Evolutionary conservation across 78 protist species (phyloP), one percentile per base, ranked within the genome.

Genomic region (Dictyostelium purpureum): DNA sequence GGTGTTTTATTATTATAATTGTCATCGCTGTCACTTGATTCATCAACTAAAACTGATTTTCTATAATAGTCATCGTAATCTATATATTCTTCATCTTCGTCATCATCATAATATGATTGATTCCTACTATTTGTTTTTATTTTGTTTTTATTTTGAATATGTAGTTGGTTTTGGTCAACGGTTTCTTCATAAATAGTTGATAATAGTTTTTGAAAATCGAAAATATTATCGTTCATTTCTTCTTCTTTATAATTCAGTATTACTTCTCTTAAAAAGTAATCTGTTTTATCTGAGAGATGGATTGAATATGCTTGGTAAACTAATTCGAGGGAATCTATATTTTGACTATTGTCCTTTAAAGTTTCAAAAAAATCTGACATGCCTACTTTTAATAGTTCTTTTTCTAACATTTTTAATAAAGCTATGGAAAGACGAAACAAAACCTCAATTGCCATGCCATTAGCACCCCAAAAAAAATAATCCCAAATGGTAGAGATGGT

Each of bases 401-500:
- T 1, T 33, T 85, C 65, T 35, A 85, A 33, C 31, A 85, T 37
- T 61, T 73, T 52, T 33, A 85, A 38, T 42, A 85, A 5, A 14
- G 91, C 79, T 9, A 85, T 45, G 4, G 82, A 59, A 28, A 85
- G 59, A n/a, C 63, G 52, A 73, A 85, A 85, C 31, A 85, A 59
- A 19, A 73, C 79, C 16, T 85, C 91, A 10, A 85, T 73, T 1
- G 52, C 78, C 14, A 26, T 65, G 0, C 79, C 79, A 57, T 70
- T 82, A 7, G 81, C 65, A 24, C 75, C 74, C 79, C 81, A 85
- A 28, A 70, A 85, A 77, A 85, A 85, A 40, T 85, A 85, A 59
- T 85, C 91, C 91, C 78, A 70, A 54, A 73, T 26, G 10, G 40
- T n/a, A 2, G 81, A 54, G 9, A 85, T 59, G 0, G 91, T 52